Percentiles rank a stretch among this genome's conserved stretches.
These are phyloP conservation scores for Scalesia atractyloides DNA, from an alignment of 129 eudicot genomes.

Conservation along the genomic window DNA sequence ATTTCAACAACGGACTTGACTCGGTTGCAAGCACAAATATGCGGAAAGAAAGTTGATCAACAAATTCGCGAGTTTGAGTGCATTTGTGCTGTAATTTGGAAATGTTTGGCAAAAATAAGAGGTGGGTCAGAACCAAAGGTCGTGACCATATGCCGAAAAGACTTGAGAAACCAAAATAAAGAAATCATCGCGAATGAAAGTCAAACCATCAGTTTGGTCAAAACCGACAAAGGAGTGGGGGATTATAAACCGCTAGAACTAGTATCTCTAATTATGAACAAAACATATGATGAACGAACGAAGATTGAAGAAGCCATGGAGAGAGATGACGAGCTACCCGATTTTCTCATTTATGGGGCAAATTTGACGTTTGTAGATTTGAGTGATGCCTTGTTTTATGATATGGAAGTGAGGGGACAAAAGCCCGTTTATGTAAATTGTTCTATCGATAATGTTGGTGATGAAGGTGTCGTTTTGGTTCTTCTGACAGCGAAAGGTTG, in stretches of 20 bases:
- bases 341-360: slow-evolving; percentile 61
- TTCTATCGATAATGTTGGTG: slow-evolving; percentile 61
- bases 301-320: slow-evolving; percentile 47
- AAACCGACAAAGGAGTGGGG: slow-evolving; percentile 23
- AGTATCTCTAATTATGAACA: slow-evolving; percentile 38
- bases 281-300: slow-evolving; percentile 36
- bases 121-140: slow-evolving; percentile 28
- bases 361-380: slow-evolving; percentile 64
- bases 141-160: slow-evolving; percentile 52
- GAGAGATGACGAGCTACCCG: slow-evolving; percentile 36
- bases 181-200: slow-evolving; percentile 35
- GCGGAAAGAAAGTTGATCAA: background rate
- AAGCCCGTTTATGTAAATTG: slow-evolving; percentile 54
- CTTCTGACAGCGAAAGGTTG: slow-evolving; percentile 42
- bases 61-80: slow-evolving; percentile 53
- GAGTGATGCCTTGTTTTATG: slow-evolving; percentile 53
- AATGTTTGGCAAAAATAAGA: slow-evolving; percentile 40
- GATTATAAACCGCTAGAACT: slow-evolving; percentile 35
- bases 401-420: slow-evolving; percentile 49
- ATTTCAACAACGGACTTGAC: slow-evolving; percentile 38
- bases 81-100: slow-evolving; percentile 60
- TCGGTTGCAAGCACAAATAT: slow-evolving; percentile 43
- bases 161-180: slow-evolving; percentile 9
- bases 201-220: slow-evolving; percentile 48
- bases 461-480: slow-evolving; percentile 70